Evolutionary conservation across 768 basidiomycete species (phyloP).

Genomic region (Leccinum rimulosum): DNA sequence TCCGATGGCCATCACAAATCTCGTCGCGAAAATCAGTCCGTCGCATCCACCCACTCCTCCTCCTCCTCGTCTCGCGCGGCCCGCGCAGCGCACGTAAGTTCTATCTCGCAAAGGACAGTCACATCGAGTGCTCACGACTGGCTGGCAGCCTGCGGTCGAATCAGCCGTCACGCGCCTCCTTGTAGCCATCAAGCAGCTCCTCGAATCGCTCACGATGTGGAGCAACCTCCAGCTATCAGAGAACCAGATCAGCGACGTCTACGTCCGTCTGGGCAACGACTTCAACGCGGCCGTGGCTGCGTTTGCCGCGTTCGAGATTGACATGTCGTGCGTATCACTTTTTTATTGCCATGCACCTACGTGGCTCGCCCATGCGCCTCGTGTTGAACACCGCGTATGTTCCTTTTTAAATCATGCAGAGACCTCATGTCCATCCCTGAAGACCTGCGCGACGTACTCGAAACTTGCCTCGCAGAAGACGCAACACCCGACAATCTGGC

Average conservation of each 20-base stretch:
- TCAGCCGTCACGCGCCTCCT: constrained; percentile 89
- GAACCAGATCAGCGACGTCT: constrained; percentile 89
- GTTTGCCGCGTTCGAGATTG: constrained; percentile 80
- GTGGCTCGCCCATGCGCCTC: not conserved
- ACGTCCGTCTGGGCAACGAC: constrained; percentile 94
- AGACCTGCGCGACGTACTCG: constrained; percentile 84
- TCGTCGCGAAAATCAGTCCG: constrained; percentile 52
- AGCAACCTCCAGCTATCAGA: constrained; percentile 71
- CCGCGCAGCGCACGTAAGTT: constrained; percentile 27
- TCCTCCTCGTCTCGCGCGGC: constrained; percentile 21
- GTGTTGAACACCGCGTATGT: constrained; percentile 15
- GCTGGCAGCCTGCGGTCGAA: constrained; percentile 76
- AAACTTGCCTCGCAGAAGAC: constrained; percentile 89
- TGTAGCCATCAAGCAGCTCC: constrained; percentile 92
- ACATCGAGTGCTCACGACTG: not conserved
- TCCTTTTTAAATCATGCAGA: constrained; percentile 39
- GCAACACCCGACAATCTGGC: constrained; percentile 84
- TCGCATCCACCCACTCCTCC: constrained; percentile 46
- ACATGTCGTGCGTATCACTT: constrained; percentile 73
- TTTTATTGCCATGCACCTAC: constrained; percentile 5
- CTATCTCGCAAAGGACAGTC: not conserved
- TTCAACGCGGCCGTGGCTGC: constrained; percentile 93
- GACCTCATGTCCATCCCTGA: constrained; percentile 87
- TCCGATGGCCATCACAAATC: constrained; percentile 43
- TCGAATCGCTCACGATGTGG: constrained; percentile 88